Base-by-base conservation (phyloP, 306 rosid genomes). In the Cyamopsis tetragonoloba region DNA sequence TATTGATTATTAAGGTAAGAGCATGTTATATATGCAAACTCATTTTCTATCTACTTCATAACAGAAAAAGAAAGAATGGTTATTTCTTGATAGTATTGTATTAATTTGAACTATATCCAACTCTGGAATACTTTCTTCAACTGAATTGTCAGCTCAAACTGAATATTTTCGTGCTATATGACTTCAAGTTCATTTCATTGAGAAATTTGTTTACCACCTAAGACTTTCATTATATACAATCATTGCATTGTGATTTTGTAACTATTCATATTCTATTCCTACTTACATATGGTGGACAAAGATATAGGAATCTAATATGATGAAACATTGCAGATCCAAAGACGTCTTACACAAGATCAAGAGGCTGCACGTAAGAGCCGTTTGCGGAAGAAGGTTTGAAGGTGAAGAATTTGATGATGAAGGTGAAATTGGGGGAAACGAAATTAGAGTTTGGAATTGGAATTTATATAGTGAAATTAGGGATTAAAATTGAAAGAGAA, bases 311-410 rank as follows among this genome's bases (percentile, higher is more conserved):
- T 55, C 70, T 72, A 19, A 79, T 22, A 18, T 78, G 47, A 44
- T 56, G 13, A 63, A 74, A 43, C 57, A 32, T n/a, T 68, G 74
- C 88, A 95, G 99, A 82, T 77, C 49, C 96, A 84, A 78, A 88
- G 99, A 71, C 88, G 99, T 49, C 99, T 90, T 66, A 97, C 99
- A 22, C 99, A 93, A 77, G 90, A 93, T 81, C 92, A 97, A 65
- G 97, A 93, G 84, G 99, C 99, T 73, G 99, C 99, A 72, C 97
- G 97, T 59, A 93, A 93, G 84, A 93, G 99, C 23, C 97, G 99
- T 35, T 67, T 88, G 64, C 74, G 99, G 66, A 95, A 95, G 77
- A 95, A 95, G 99, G 99, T 90, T 62, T 35, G 78, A 60, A 66
- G 65, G 56, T n/a, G n/a, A n/a, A n/a, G n/a, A n/a, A n/a, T n/a